Base-by-base conservation (phyloP, 2,329 filamentous ascomycete genomes). In the Pestalotiopsis sp. region DNA sequence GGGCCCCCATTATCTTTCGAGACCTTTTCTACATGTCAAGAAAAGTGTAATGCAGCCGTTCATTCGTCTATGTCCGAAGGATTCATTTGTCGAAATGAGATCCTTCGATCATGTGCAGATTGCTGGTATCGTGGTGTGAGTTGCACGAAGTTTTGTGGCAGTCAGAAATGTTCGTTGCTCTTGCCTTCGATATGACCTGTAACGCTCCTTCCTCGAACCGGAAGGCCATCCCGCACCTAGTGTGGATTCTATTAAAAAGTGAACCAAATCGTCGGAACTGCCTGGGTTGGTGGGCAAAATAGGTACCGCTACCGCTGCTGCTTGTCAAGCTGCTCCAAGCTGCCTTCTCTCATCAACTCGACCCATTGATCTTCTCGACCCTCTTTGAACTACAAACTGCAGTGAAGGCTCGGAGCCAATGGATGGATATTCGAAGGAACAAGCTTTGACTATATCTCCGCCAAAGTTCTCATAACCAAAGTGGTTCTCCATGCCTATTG, bases 231-330 rank as follows among this genome's bases (percentile, higher is more conserved):
- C 45, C 14, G 45, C 69, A 58, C 70, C 74, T 73, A 73, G 73
- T 71, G 70, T 73, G 52, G 49, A 17, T 66, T 59, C 67, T 73
- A 75, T 75, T 70, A 73, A 75, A 74, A 75, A 73, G 70, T 68
- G 70, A 71, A 75, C 76, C 76, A 78, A 74, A 78, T 75, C 72
- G 70, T 74, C 75, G 76, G 76, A 75, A 74, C 73, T 52, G 17
- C 45, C 45, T 68, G 70, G 59, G 68, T 65, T 66, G 61, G 38
- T 67, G 41, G 68, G 65, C 36, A 66, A 56, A 66, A 52, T 56
- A 52, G 17, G 45, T 17, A 52, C 45, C 20, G 31, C 6, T 36
- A 31, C 31, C 31, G 31, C 20, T 52, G 31, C 20, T 52, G 45
- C 45, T n/a, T 52, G 45, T 52, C 45, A 52, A 23, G 45, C 7